Evolutionary conservation across 2,329 filamentous ascomycete genomes (phyloP).

Genomic region (Monosporascus sp.): DNA sequence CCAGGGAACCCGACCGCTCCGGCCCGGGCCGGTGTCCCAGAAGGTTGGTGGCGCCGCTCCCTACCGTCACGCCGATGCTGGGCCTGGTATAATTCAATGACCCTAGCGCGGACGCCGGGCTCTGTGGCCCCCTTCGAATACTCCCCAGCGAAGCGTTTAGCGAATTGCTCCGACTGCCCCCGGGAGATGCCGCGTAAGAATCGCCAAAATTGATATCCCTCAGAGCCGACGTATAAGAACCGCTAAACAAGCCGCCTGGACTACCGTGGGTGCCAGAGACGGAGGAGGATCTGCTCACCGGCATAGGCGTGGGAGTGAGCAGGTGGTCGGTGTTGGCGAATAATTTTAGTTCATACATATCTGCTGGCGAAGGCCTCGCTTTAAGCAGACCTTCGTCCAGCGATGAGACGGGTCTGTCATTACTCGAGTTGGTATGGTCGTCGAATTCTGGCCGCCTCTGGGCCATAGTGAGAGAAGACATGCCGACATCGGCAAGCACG

Average conservation of each 20-base stretch:
- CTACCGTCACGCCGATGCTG: slow-evolving; percentile 32
- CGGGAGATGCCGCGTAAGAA: slow-evolving; percentile 35
- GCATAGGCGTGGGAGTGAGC: slow-evolving; percentile 33
- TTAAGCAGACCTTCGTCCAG: slow-evolving; percentile 19
- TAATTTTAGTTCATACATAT: slow-evolving; percentile 68
- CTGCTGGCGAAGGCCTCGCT: slow-evolving; percentile 41
- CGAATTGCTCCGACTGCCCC: slow-evolving; percentile 39
- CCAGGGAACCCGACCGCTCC: slow-evolving; percentile 37
- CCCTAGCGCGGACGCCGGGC: slow-evolving; percentile 10
- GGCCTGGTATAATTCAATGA: slow-evolving; percentile 22
- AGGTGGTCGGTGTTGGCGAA: slow-evolving; percentile 74
- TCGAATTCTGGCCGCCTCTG: slow-evolving; percentile 50
- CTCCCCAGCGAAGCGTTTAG: slow-evolving; percentile 35
- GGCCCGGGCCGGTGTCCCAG: slow-evolving; percentile 18
- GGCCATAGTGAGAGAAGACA: slow-evolving; percentile 89
- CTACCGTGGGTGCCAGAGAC: slow-evolving; percentile 26
- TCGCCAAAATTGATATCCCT: slow-evolving; percentile 22
- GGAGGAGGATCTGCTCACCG: slow-evolving; percentile 23
- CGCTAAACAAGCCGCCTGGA: slow-evolving; percentile 34
- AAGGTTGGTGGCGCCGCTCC: slow-evolving; percentile 25
- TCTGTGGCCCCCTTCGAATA: slow-evolving; percentile 26
- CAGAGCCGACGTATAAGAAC: slow-evolving; percentile 29
- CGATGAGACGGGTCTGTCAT: slow-evolving; percentile 16
- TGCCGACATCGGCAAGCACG: slow-evolving; percentile 81
- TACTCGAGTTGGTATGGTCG: slow-evolving; percentile 26